phyloP scores from a whole-genome alignment of 2,329 filamentous ascomycete genomes.

The Simplicillium aogashimaense region DNA sequence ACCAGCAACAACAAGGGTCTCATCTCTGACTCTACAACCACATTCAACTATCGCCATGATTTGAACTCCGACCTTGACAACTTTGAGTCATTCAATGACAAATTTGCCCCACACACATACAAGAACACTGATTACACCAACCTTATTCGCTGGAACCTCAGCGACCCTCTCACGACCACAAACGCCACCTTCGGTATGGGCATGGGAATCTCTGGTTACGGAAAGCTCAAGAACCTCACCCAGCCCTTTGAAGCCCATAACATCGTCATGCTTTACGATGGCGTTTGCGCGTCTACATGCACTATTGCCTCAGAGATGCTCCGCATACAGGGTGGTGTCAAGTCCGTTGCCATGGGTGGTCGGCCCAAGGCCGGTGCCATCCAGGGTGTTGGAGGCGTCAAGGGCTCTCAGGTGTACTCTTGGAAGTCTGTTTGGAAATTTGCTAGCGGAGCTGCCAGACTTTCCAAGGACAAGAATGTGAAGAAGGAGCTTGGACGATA shows the following conservation, averaged over 20 bases:
- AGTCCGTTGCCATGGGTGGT: slow-evolving; percentile 40
- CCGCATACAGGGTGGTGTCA: slow-evolving; percentile 39
- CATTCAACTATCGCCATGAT: slow-evolving; percentile 40
- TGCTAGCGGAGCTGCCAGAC: slow-evolving; percentile 3
- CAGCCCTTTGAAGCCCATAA: slow-evolving; percentile 47
- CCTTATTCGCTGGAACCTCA: slow-evolving; percentile 40
- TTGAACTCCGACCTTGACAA: slow-evolving; percentile 36
- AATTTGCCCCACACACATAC: slow-evolving; percentile 28
- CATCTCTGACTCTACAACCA: slow-evolving; percentile 34
- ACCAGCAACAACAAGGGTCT: slow-evolving; percentile 24
- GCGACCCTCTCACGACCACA: slow-evolving; percentile 27
- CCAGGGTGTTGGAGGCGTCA: slow-evolving; percentile 43
- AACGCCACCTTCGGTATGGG: slow-evolving; percentile 18
- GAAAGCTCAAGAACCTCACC: slow-evolving; percentile 20
- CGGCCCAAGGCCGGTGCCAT: slow-evolving; percentile 34
- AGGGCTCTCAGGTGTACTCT: slow-evolving; percentile 32
- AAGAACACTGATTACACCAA: slow-evolving; percentile 44
- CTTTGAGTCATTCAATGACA: slow-evolving; percentile 37
- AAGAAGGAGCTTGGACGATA: neutral
- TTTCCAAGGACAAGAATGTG: slow-evolving; percentile 15
- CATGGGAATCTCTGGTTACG: slow-evolving; percentile 34
- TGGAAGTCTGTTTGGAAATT: slow-evolving; percentile 10
- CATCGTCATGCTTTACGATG: slow-evolving; percentile 49
- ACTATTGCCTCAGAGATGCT: slow-evolving; percentile 46
- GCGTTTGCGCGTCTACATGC: slow-evolving; percentile 49